Base-by-base conservation (phyloP, 371 early-diverging fungal genomes). In the Mortierella sp. region DNA sequence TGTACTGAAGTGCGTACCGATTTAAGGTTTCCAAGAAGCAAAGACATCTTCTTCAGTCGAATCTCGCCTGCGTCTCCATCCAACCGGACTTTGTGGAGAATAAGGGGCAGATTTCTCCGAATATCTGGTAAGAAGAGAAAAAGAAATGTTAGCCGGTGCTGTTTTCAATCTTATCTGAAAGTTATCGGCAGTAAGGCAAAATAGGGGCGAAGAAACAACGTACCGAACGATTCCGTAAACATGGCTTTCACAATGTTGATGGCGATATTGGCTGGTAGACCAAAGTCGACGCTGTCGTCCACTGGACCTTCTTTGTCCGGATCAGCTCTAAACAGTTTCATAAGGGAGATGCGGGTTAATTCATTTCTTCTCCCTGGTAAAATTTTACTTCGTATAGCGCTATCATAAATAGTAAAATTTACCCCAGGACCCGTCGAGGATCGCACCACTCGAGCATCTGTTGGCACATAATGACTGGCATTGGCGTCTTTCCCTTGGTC, bases 361-460 rank as follows among this genome's bases (percentile, higher is more conserved):
- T 14, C 37, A 2, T 0, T 34, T 14, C 11, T 1, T 34, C 37
- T 1, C 7, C 37, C 14, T 34, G 37, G 1, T 34, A 11, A 34
- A 14, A 8, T 31, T 14, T n/a, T 31, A 12, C 32, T 51, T 32
- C 31, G 17, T 27, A 15, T 26, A 24, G 2, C 8, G 14, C 27
- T 24, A 11, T 15, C 28, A 31, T 8, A 8, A n/a, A n/a, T n/a
- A n/a, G n/a, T n/a, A n/a, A n/a, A n/a, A 17, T 54, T 64, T 64
- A 75, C 75, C 69, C 76, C 26, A 69, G 39, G 4, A 69, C 70
- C 19, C 76, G 76, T 24, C 65, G 60, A 6, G 76, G 76, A 2
- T 76, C 76, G 19, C 60, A 64, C 76, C 76, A 76, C 50, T 76
- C 76, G 27, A 76, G 24, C 32, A 76, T 6, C 24, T 76, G 76